Percentiles rank a stretch among this genome's conserved stretches.
Conservation (phyloP, 1,139 yeast genomes). For the Debaryomycetaceae sp. region DNA sequence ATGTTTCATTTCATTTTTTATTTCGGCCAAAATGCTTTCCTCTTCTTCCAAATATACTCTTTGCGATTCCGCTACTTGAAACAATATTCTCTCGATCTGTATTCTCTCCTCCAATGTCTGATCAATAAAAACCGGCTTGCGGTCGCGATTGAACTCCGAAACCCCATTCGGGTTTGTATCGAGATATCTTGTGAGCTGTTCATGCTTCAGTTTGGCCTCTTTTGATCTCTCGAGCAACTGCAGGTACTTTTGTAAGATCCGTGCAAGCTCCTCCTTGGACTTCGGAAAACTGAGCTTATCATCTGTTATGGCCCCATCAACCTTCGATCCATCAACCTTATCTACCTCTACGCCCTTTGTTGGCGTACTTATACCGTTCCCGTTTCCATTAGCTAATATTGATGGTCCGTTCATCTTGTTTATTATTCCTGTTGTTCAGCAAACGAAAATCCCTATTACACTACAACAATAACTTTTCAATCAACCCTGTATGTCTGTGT, state of each 20-base stretch:
- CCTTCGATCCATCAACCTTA: constrained; percentile 1
- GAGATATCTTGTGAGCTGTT: constrained; percentile 9
- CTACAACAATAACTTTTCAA: background rate
- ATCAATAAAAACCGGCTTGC: constrained; percentile 13
- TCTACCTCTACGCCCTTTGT: background rate
- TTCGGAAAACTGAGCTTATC: constrained; percentile 19
- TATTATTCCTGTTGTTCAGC: background rate
- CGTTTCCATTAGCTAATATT: constrained; percentile 1
- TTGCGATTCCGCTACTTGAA: constrained; percentile 28
- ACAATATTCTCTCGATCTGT: constrained; percentile 31
- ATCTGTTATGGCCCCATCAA: background rate
- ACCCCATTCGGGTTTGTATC: constrained; percentile 11
- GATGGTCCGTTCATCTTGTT: constrained; percentile 4
- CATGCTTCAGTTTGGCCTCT: constrained; percentile 17
- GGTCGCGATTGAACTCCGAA: constrained; percentile 1
- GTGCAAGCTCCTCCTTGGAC: constrained; percentile 29
- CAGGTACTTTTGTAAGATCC: constrained; percentile 32
- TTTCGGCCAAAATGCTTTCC: constrained; percentile 16
- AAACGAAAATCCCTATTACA: background rate
- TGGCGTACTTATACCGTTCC: constrained; percentile 2
- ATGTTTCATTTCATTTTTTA: constrained; percentile 5
- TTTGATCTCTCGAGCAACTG: constrained; percentile 19
- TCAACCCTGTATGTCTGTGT: background rate
- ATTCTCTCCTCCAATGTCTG: constrained; percentile 19
- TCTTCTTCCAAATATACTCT: constrained; percentile 23